These are phyloP conservation scores for Plectosphaerella plurivora DNA, from an alignment of 2,329 filamentous ascomycete species.

Conservation along the genomic window DNA sequence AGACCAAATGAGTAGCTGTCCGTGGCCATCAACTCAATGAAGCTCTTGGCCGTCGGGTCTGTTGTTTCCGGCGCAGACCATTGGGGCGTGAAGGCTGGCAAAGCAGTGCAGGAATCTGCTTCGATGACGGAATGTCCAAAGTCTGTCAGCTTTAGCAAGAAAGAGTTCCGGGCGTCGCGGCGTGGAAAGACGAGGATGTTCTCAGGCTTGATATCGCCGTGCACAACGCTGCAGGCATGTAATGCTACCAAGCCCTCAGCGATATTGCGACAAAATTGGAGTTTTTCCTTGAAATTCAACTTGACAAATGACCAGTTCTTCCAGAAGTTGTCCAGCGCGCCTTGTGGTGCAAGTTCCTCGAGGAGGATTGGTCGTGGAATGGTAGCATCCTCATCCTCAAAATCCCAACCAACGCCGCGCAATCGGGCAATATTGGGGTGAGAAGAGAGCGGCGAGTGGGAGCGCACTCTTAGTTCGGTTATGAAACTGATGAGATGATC, in stretches of 20 bases:
- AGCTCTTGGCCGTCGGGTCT: not conserved
- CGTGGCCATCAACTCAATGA: not conserved
- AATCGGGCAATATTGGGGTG: not conserved
- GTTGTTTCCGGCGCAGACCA: not conserved
- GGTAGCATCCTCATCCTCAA: not conserved
- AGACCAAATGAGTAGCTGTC: not conserved
- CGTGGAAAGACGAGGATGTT: slow-evolving; percentile 1
- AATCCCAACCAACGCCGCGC: not conserved
- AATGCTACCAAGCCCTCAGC: not conserved
- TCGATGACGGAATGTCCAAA: slow-evolving; percentile 1
- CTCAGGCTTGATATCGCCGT: slow-evolving; percentile 6
- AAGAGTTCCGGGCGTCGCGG: not conserved
- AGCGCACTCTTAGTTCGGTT: not conserved
- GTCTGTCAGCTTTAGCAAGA: not conserved
- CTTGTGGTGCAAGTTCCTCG: not conserved
- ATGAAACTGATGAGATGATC: not conserved
- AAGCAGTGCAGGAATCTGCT: not conserved
- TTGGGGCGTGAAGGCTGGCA: not conserved
- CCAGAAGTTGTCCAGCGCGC: not conserved
- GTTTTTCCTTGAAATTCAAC: not conserved
- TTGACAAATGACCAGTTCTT: not conserved
- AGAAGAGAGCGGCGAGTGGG: not conserved
- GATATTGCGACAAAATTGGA: slow-evolving; percentile 3
- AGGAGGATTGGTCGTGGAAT: not conserved
- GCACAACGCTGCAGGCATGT: slow-evolving; percentile 3